phyloP scores from a whole-genome alignment of 2,329 filamentous ascomycete genomes.

The Elsinoe ampelina region DNA sequence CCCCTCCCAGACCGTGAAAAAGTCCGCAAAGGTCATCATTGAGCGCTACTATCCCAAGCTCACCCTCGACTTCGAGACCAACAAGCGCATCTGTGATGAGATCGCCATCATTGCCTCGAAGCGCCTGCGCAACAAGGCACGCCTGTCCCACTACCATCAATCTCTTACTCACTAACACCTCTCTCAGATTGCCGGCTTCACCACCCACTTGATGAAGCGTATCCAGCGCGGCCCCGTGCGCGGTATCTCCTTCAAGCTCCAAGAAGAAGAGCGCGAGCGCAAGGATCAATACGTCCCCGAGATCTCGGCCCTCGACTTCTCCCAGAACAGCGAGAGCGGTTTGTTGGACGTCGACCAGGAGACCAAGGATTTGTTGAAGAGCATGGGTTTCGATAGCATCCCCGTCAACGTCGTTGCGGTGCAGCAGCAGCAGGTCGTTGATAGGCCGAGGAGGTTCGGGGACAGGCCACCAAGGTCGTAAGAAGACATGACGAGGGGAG shows the following conservation, averaged over 20 bases:
- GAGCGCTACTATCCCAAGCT: slow-evolving; percentile 92
- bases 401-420: slow-evolving; percentile 93
- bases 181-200: slow-evolving; percentile 85
- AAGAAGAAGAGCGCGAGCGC: slow-evolving; percentile 99
- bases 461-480: slow-evolving; percentile 43
- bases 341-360: slow-evolving; percentile 92
- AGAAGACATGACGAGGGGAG: background rate
- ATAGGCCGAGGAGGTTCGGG: slow-evolving; percentile 72
- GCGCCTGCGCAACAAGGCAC: slow-evolving; percentile 97
- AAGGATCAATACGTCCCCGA: slow-evolving; percentile 99
- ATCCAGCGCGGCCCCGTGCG: slow-evolving; percentile 98
- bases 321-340: slow-evolving; percentile 85
- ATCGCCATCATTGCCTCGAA: slow-evolving; percentile 99
- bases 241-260: slow-evolving; percentile 99
- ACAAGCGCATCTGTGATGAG: slow-evolving; percentile 99
- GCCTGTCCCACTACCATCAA: slow-evolving; percentile 14
- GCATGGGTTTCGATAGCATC: slow-evolving; percentile 94
- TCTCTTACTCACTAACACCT: background rate
- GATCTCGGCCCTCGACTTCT: slow-evolving; percentile 96
- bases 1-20: slow-evolving; percentile 56
- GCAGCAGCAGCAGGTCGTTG: slow-evolving; percentile 74
- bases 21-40: slow-evolving; percentile 98
- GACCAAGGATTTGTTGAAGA: slow-evolving; percentile 99
- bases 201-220: slow-evolving; percentile 96
- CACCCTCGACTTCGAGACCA: slow-evolving; percentile 99